Evolutionary conservation across 805 yeast genomes (phyloP), one percentile per base, ranked within the genome.

Genomic region (Candida endomychidarum): DNA sequence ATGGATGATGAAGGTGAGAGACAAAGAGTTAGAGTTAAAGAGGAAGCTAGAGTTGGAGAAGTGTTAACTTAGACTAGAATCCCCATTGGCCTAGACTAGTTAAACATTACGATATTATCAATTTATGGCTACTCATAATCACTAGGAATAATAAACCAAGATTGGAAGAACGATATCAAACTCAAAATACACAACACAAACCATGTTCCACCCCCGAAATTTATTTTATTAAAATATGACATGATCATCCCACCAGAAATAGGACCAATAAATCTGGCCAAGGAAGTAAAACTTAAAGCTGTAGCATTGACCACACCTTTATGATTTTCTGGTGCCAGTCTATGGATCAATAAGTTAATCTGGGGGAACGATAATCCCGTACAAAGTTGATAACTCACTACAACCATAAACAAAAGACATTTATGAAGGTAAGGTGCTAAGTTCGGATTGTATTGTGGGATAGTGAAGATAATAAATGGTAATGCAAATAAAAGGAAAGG

Each of bases 151-250:
- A 32, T 21, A n/a, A 34, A 24, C 15, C 17, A 56, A 2, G 56
- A 42, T 38, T 53, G 57, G 6, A 52, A 24, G 12, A 40, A 34
- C 5, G 56, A 44, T 8, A 32, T 37, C 2, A 50, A 24, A 3
- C 63, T 50, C 4, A 64, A 33, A n/a, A 47, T 23, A 1, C 58
- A 51, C 40, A 64, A 49, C 5, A 56, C 22, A 31, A 50, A 59
- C 67, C 67, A 62, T 14, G 54, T 38, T 9, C 65, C 66, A 61
- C 70, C 70, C 60, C 12, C 56, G 40, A 9, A 63, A 41, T 61
- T 63, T 52, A 12, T 56, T 59, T 8, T 47, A 24, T 60, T 62
- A 12, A 67, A 64, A 10, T 56, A 29, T 7, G 61, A 52, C 66
- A 61, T 61, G 39, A 63, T 40, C 40, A 56, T 56, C 5, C 70